Evolutionary conservation across 345 rosid species (phyloP), one percentile per base, ranked within the genome.

Genomic region (Theobroma cacao): DNA sequence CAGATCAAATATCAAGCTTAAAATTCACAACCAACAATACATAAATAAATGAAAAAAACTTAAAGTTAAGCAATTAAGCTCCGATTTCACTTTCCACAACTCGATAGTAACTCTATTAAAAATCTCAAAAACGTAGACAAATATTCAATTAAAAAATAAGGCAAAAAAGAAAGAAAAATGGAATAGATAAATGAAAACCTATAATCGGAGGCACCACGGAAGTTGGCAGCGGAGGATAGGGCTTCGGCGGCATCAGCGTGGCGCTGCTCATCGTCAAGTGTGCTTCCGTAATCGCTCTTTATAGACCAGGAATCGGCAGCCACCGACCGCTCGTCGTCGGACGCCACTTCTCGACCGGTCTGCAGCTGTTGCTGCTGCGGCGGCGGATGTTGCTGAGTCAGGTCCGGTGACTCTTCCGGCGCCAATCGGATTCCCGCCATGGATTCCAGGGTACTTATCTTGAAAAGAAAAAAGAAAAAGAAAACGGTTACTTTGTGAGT

Each of bases 261-360:
- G 67, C 98, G 99, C 87, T 95, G 98, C 80, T 93, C 98, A 80
- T 95, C 99, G 64, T 95, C 99, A 75, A 95, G 94, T 61, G 98
- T 95, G 87, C 99, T 93, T 61, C 98, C 98, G 52, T 95, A 95
- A 77, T 95, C 99, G 80, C 98, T 95, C 90, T 92, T 95, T 69
- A 95, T 93, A 20, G 99, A 95, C 98, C 99, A 95, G 14, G 99
- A 95, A 84, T 95, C 99, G 8, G 99, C 99, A 38, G 99, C 99
- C 3, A 95, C 88, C 26, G 98, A 96, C 61, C 98, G 89, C 77
- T 96, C 99, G 82, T 96, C 99, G 83, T 96, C 98, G n/a, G 99
- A 96, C 59, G 90, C 90, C 80, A 90, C 86, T 86, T 94, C 98
- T 45, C 77, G 33, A 17, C 82, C 26, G 70, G 82, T 77, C 70